These are phyloP conservation scores for Ustilago tritici DNA, from an alignment of 1,284 basidiomycete species.

Conservation along the genomic window DNA sequence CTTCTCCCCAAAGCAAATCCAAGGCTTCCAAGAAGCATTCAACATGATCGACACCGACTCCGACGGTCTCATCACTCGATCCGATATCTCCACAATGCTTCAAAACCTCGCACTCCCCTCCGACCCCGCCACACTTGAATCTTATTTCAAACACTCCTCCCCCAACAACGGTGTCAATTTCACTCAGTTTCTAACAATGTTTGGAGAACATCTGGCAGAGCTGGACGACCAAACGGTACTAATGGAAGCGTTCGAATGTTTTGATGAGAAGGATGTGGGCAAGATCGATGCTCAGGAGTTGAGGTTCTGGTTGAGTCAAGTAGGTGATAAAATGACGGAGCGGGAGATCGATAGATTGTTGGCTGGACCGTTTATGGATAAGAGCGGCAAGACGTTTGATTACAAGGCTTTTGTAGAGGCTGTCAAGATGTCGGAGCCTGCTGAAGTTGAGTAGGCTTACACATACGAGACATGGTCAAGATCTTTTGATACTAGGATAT, in stretches of 20 bases:
- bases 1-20: slow-evolving; percentile 68
- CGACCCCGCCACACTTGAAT: slow-evolving; percentile 18
- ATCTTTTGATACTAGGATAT: too few species aligned
- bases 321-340: slow-evolving; percentile 64
- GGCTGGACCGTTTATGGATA: slow-evolving; percentile 62
- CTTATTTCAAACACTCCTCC: slow-evolving; percentile 29
- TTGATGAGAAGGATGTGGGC: slow-evolving; percentile 67
- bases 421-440: slow-evolving; percentile 66
- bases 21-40: slow-evolving; percentile 71
- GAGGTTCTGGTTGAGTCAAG: slow-evolving; percentile 62
- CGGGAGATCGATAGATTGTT: slow-evolving; percentile 61
- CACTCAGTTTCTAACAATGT: slow-evolving; percentile 68
- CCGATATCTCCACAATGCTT: slow-evolving; percentile 66
- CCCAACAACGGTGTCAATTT: slow-evolving; percentile 52
- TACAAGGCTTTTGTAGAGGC: slow-evolving; percentile 68
- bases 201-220: slow-evolving; percentile 60
- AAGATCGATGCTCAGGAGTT: slow-evolving; percentile 59
- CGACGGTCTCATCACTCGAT: slow-evolving; percentile 68
- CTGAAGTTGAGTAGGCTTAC: slow-evolving; percentile 52
- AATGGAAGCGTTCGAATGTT: slow-evolving; percentile 67
- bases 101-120: slow-evolving; percentile 60
- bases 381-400: slow-evolving; percentile 61
- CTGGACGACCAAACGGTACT: slow-evolving; percentile 62
- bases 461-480: neutral
- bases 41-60: slow-evolving; percentile 69